phyloP scores from a whole-genome alignment of 495 filamentous ascomycete genomes.

The Neurospora sp. region DNA sequence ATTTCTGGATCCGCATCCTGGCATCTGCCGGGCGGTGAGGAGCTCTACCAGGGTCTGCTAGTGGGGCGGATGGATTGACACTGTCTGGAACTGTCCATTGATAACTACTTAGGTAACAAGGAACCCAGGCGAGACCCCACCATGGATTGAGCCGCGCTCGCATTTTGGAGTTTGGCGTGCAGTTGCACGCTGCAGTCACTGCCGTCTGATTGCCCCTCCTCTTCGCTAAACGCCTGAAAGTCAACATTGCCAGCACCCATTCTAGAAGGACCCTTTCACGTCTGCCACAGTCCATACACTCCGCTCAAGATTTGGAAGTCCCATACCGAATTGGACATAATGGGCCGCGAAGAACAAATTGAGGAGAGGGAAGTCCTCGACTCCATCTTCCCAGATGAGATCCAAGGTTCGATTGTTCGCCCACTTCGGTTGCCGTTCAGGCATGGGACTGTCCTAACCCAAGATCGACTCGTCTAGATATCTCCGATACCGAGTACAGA shows the following conservation, averaged over 20 bases:
- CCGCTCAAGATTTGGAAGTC: neutral
- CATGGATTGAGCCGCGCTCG: neutral
- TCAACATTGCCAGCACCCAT: neutral
- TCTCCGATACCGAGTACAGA: slow-evolving; percentile 76
- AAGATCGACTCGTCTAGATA: slow-evolving; percentile 40
- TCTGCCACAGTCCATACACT: neutral
- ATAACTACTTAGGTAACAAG: too few species aligned
- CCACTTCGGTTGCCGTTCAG: neutral
- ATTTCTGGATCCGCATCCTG: slow-evolving; percentile 11
- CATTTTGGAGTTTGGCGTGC: slow-evolving; percentile 3
- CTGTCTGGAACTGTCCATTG: neutral
- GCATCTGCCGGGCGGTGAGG: slow-evolving; percentile 33
- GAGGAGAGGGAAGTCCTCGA: slow-evolving; percentile 97
- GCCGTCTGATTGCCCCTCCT: neutral
- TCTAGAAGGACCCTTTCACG: neutral
- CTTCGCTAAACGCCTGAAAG: neutral
- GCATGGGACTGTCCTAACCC: neutral
- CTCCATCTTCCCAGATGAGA: slow-evolving; percentile 97
- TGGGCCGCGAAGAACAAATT: slow-evolving; percentile 88
- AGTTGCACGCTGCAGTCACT: neutral
- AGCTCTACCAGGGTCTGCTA: neutral
- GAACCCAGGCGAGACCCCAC: neutral
- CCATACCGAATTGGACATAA: slow-evolving; percentile 27
- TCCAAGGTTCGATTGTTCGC: slow-evolving; percentile 52
- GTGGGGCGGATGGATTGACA: slow-evolving; percentile 2